Base-by-base conservation (phyloP, 1,284 basidiomycete genomes). In the Malassezia arunalokei region DNA sequence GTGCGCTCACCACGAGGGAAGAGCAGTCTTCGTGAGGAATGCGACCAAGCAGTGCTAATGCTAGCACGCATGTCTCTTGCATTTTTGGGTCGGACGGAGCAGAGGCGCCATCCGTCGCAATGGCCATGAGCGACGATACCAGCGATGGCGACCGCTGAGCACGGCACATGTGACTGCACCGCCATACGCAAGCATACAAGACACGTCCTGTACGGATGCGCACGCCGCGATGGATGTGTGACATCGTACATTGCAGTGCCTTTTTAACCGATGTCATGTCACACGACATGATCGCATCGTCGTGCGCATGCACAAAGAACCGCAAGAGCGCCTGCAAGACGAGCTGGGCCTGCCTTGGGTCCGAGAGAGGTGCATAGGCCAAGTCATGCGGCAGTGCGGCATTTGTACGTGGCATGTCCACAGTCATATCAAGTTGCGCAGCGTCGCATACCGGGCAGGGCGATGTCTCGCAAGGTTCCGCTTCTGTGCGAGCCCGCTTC, bases 21-120 rank as follows among this genome's bases (percentile, higher is more conserved):
- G 43, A 35, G 15, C 30, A 39, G 17, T 32, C 32, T 17, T 55
- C 53, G 27, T 48, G 38, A 8, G 32, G 53, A 14, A 50, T 43
- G 32, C 47, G 43, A 6, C 53, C 53, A 9, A 55, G 40, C 15
- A 37, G 53, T 27, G 47, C 53, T 1, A 55, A 5, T 8, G 40
- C 48, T 24, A 50, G 14, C 5, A 55, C 15, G 17, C 29, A 20
- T 37, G 53, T 50, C 53, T 55, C 53, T 20, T 55, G 53, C 6
- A 55, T 29, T 6, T 29, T 49, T 7, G 28, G 35, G 17, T 28
- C 30, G 4, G 30, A 5, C 43, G 35, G 12, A 7, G 8, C 4
- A 6, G 29, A 7, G 5, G 27, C 37, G 4, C 17, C 33, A 35
- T 35, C 11, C 1, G 47, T 40, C 8, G 41, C 39, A 3, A 48